Base-by-base conservation (phyloP, 1,139 yeast genomes). In the Yamadazyma oceani region DNA sequence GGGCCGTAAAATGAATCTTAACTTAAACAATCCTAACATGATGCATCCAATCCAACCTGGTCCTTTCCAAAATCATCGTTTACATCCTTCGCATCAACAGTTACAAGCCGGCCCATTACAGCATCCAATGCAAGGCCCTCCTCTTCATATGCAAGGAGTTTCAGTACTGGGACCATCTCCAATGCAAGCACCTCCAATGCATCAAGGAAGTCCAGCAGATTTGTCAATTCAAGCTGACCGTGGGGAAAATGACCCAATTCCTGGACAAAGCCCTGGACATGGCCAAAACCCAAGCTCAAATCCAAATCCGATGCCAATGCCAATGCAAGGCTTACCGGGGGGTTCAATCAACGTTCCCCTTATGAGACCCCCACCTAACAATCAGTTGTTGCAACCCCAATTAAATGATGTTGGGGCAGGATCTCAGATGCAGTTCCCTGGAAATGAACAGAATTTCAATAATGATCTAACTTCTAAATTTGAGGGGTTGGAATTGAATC, bases 61-160 rank as follows among this genome's bases (percentile, higher is more conserved):
- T 3, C 17, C 23, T 17, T 16, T 23, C 10, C 21, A 17, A 17
- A 16, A 17, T 21, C 36, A 21, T 22, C 31, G 23, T 16, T 26
- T 33, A 17, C 36, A 33, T 27, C 23, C 31, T 17, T 16, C 30
- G 7, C 31, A 19, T 16, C 35, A 16, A 16, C 30, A 15, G 16
- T 14, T 27, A 17, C 30, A 27, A 27, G 4, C 16, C 13, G 21
- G 15, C 5, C 21, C 21, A 5, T 27, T 27, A n/a, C 21, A 10
- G 10, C 28, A 26, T 13, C 14, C 16, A 12, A 26, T 26, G 28
- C 28, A 12, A 13, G 28, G 21, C 8, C 21, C 28, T 5, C 28
- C 28, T 26, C 28, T 14, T 7, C 19, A 27, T 27, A 15, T 27
- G 21, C 30, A 27, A 27, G 21, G 13, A 5, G 30, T 8, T 9